Evolutionary conservation across 345 rosid species (phyloP), one percentile per base, ranked within the genome.

Genomic region (Anastatica hierochuntica): DNA sequence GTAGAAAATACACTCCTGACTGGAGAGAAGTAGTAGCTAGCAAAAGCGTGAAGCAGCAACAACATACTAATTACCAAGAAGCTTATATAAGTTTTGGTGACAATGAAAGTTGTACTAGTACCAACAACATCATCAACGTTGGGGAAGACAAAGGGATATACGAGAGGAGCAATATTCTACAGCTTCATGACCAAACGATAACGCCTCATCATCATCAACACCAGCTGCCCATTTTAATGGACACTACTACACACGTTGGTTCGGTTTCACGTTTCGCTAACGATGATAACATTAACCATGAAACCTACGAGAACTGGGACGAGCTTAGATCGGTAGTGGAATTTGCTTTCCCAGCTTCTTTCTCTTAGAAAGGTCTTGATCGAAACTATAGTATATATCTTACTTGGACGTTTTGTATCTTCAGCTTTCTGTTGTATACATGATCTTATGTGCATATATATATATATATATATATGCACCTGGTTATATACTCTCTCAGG

Each of bases 281-380:
- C 2, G 24, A 21, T 48, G 53, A 64, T 42, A 64, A 19, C 24
- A 43, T 64, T 29, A 19, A 75, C 34, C 44, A 76, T 14, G 52
- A 67, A 14, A 27, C 49, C 0, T 49, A 68, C 50, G 84, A 63
- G 20, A 79, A 70, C 18, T 88, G 88, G 88, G 96, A 88, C 62
- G 96, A 82, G 66, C 85, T 88, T 37, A 64, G 79, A 45, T 68
- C 88, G 10, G 84, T 78, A 14, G 90, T 84, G 3, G 90, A 76
- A 13, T 78, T 68, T 54, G 83, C 85, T 50, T 53, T 77, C 10
- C 73, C 71, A 63, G 78, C 82, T 9, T 67, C 75, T 46, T n/a
- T 58, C 35, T 21, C 4, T 48, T 65, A 33, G 33, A 41, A 49
- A 42, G 45, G 48, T 56, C 24, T 21, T 21, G n/a, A n/a, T n/a